Evolutionary conservation across 257 asterid species (phyloP).

Genomic region (Voacanga thouarsii): DNA sequence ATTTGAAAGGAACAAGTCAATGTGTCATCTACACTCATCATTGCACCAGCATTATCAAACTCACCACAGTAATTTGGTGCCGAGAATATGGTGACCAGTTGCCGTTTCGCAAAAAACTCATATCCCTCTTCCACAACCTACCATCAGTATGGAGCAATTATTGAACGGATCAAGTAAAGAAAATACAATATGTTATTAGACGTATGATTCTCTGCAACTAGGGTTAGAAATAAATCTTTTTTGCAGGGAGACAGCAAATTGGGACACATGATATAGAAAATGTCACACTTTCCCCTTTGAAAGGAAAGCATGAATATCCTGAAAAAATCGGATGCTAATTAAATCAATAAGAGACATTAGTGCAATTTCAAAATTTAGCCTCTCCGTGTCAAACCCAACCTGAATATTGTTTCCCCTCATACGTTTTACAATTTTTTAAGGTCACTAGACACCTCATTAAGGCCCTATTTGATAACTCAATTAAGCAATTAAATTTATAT

Average conservation of each 20-base stretch:
- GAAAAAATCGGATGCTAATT: neutral
- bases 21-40: conserved; percentile 33
- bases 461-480: no score
- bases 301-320: neutral
- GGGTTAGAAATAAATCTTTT: neutral
- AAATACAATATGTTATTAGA: neutral
- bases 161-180: neutral
- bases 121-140: conserved; percentile 35
- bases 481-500: no score
- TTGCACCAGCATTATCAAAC: conserved; percentile 31
- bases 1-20: conserved; percentile 31
- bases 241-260: neutral
- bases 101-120: conserved; percentile 27
- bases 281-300: neutral
- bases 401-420: neutral
- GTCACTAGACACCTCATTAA: neutral
- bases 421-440: neutral
- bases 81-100: conserved; percentile 29
- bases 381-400: neutral
- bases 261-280: neutral
- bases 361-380: neutral
- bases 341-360: neutral
- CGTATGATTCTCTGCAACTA: neutral
- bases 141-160: neutral
- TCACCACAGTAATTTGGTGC: conserved; percentile 33